Conservation (phyloP, 1,139 yeast genomes). For the Debaryomyces coudertii region DNA sequence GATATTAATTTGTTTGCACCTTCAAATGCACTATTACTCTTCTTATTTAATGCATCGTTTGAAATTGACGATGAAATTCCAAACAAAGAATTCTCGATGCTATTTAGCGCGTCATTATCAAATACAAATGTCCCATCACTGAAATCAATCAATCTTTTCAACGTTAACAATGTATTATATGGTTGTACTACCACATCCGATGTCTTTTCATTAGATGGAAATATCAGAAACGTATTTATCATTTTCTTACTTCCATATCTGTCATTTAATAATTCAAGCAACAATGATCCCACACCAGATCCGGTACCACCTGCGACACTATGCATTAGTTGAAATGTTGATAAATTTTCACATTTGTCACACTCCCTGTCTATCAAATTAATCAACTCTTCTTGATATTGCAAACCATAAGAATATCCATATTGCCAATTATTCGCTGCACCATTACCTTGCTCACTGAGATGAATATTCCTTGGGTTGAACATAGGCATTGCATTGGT, state of each 20-base stretch:
- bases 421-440: slow-evolving; percentile 97
- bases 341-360: slow-evolving; percentile 87
- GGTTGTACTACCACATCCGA: slow-evolving; percentile 98
- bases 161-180: slow-evolving; percentile 81
- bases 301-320: slow-evolving; percentile 99
- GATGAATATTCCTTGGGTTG: slow-evolving; percentile 81
- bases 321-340: slow-evolving; percentile 88
- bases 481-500: slow-evolving; percentile 64
- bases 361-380: slow-evolving; percentile 89
- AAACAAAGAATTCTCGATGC: slow-evolving; percentile 60
- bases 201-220: slow-evolving; percentile 74
- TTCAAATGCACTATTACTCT: slow-evolving; percentile 54
- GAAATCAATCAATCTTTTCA: slow-evolving; percentile 77
- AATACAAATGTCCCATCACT: slow-evolving; percentile 88
- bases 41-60: slow-evolving; percentile 16
- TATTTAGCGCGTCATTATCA: slow-evolving; percentile 82
- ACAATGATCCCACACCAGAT: slow-evolving; percentile 86
- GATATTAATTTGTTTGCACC: slow-evolving; percentile 87
- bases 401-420: slow-evolving; percentile 79
- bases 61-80: slow-evolving; percentile 29
- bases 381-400: slow-evolving; percentile 68
- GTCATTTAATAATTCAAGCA: slow-evolving; percentile 79
- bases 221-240: slow-evolving; percentile 82
- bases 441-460: slow-evolving; percentile 80
- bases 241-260: slow-evolving; percentile 78